Percentiles rank a stretch among this genome's conserved stretches.
phyloP scores from a whole-genome alignment of 169 alveolate genomes.

The Miamiensis avidus region DNA sequence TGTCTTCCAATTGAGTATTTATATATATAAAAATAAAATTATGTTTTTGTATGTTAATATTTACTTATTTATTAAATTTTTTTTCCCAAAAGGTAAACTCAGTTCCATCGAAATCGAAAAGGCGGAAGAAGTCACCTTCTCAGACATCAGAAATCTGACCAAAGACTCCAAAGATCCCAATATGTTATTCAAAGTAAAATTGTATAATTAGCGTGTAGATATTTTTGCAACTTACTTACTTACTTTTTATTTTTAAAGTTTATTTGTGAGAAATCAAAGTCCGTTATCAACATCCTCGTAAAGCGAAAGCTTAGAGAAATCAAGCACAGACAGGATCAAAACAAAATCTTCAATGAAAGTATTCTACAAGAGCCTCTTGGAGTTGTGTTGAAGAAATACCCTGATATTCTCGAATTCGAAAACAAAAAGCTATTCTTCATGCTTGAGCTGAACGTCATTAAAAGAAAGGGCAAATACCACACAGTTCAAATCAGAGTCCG shows the following conservation, averaged over 20 bases:
- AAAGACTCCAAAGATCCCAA: conserved; percentile 45
- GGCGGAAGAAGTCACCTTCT: conserved; percentile 39
- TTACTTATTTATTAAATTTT: too few species aligned
- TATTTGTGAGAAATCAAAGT: conserved; percentile 59
- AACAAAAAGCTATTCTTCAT: conserved; percentile 96
- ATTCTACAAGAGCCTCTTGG: conserved; percentile 34
- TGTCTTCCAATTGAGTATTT: too few species aligned
- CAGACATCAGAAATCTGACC: conserved; percentile 43
- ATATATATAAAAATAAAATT: too few species aligned
- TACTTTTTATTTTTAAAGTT: conserved; percentile 48
- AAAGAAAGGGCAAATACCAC: conserved; percentile 69
- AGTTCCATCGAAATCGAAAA: conserved; percentile 16
- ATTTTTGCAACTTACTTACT: conserved; percentile 26
- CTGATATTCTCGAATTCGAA: conserved; percentile 96
- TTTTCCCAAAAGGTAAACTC: too few species aligned
- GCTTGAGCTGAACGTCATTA: conserved; percentile 83
- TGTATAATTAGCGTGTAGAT: conserved; percentile 35
- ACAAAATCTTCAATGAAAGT: background rate
- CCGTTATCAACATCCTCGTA: conserved; percentile 44
- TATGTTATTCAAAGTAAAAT: conserved; percentile 24
- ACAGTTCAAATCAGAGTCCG: conserved; percentile 90
- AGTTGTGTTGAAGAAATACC: conserved; percentile 64
- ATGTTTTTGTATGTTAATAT: too few species aligned
- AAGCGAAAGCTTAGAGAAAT: conserved; percentile 44
- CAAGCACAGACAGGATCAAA: conserved; percentile 27